phyloP scores from a whole-genome alignment of 2,329 filamentous ascomycete genomes.

The Venturia nashicola region DNA sequence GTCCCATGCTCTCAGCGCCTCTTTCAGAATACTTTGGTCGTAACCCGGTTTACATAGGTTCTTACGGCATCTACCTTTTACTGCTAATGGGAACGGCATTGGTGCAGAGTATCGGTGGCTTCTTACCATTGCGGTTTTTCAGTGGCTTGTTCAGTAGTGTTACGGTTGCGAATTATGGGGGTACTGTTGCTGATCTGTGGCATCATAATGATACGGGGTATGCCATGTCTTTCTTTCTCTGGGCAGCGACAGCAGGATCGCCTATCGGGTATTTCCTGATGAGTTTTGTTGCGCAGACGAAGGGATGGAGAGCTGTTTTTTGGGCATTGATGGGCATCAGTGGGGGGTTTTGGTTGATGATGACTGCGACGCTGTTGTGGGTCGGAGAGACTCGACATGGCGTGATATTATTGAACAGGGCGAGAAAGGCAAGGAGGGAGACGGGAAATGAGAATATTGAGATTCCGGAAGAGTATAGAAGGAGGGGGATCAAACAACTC shows the following conservation, averaged over 20 bases:
- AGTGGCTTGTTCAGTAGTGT: neutral
- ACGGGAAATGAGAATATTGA: constrained; percentile 17
- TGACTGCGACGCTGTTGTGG: constrained; percentile 24
- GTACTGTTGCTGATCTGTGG: constrained; percentile 34
- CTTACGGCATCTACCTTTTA: constrained; percentile 37
- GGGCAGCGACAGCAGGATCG: constrained; percentile 34
- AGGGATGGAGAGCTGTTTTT: constrained; percentile 32
- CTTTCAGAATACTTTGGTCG: constrained; percentile 61
- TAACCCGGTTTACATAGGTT: constrained; percentile 55
- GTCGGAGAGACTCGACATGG: constrained; percentile 34
- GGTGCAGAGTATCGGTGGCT: neutral
- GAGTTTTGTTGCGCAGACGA: constrained; percentile 31
- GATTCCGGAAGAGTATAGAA: constrained; percentile 26
- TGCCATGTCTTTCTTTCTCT: constrained; percentile 32
- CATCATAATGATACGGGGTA: constrained; percentile 29
- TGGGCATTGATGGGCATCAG: constrained; percentile 35
- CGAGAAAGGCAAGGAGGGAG: constrained; percentile 18
- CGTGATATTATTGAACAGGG: constrained; percentile 28
- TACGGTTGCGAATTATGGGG: constrained; percentile 17
- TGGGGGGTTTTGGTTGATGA: constrained; percentile 30
- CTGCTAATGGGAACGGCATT: neutral
- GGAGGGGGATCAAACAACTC: constrained; percentile 23
- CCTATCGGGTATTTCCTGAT: constrained; percentile 35
- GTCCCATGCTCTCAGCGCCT: constrained; percentile 50
- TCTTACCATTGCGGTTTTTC: neutral